Evolutionary conservation across 176 grass and related monocot species (phyloP), one percentile per base, ranked within the genome.

Genomic region (Carex parvula): DNA sequence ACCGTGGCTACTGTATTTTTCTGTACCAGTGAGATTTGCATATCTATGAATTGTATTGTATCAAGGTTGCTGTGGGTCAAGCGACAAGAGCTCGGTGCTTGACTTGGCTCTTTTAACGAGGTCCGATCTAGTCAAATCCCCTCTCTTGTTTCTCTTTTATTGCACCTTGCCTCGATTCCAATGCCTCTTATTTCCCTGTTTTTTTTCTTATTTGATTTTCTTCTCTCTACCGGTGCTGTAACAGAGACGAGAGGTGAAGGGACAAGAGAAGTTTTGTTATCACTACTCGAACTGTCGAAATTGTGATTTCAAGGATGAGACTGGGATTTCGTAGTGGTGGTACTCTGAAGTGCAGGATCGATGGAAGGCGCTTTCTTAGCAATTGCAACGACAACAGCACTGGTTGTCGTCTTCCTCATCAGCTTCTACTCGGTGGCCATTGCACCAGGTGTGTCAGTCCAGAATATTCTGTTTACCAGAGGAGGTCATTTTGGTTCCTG

Each of bases 1-100:
- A 24, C 24, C 24, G 24, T 24, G 24, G 24, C 24, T 33, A 33
- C 2, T 33, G 32, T 33, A 33, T 33, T 33, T 1, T 33, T n/a
- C 1, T 41, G 58, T 64, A 63, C 63, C 63, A 20, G 1, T 24
- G 24, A 24, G 24, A 24, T 24, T 24, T 24, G 24, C 24, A 24
- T 24, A 24, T 24, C 24, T 24, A 24, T 24, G 24, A 24, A 33
- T 33, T 33, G 32, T 58, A 81, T 65, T 30, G 37, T 63, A 48
- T 30, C 79, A 60, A 82, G 79, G 79, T 12, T 82, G 79, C 66
- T 82, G 79, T 82, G 60, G 60, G 79, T 64, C 79, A 64, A 82
- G 60, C 55, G 79, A 82, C 79, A 82, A 66, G 79, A 64, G 39
- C 60, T 82, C 79, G 79, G 79, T 39, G 79, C 79, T 82, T 82